Percentiles rank a stretch among this genome's conserved stretches.
Evolutionary conservation across 2,329 filamentous ascomycete genomes (phyloP).

Genomic region (Aureobasidium sp.): DNA sequence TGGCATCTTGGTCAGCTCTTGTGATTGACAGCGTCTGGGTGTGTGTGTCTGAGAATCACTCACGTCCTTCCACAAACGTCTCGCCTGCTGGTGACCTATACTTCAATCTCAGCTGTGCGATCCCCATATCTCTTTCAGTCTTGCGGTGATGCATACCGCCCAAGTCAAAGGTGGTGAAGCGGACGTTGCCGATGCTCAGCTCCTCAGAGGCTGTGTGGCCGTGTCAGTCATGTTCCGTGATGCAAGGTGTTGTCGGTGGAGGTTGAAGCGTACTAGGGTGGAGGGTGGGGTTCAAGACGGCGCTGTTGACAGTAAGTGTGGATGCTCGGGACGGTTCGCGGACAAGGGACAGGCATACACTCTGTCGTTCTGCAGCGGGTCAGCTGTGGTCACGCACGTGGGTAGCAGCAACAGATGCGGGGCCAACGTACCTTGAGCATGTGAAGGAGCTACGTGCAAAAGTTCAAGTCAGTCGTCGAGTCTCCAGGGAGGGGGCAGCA

Average conservation of each 20-base stretch:
- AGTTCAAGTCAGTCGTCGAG: constrained; percentile 12
- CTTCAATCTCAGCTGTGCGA: neutral
- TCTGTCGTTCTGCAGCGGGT: constrained; percentile 62
- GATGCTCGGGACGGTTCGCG: neutral
- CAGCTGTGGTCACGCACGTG: constrained; percentile 7
- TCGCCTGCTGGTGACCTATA: constrained; percentile 71
- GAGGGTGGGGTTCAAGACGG: constrained; percentile 81
- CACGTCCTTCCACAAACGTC: constrained; percentile 82
- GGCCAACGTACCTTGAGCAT: constrained; percentile 79
- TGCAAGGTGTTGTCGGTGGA: neutral
- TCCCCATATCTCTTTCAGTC: neutral
- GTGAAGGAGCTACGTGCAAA: constrained; percentile 56
- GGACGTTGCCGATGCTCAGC: constrained; percentile 73
- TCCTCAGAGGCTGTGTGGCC: constrained; percentile 72
- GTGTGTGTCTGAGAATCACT: constrained; percentile 15
- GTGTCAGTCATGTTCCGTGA: constrained; percentile 1
- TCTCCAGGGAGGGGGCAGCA: neutral
- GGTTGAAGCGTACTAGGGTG: constrained; percentile 65
- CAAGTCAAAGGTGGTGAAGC: constrained; percentile 86
- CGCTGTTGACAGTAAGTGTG: constrained; percentile 31
- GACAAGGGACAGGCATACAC: constrained; percentile 38
- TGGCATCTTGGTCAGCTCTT: neutral
- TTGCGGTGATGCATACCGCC: constrained; percentile 49
- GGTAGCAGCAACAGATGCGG: neutral
- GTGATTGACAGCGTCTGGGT: neutral